Percentiles rank a stretch among this genome's conserved stretches.
Conservation (phyloP, 345 rosid species). For the Ceriops zippeliana region DNA sequence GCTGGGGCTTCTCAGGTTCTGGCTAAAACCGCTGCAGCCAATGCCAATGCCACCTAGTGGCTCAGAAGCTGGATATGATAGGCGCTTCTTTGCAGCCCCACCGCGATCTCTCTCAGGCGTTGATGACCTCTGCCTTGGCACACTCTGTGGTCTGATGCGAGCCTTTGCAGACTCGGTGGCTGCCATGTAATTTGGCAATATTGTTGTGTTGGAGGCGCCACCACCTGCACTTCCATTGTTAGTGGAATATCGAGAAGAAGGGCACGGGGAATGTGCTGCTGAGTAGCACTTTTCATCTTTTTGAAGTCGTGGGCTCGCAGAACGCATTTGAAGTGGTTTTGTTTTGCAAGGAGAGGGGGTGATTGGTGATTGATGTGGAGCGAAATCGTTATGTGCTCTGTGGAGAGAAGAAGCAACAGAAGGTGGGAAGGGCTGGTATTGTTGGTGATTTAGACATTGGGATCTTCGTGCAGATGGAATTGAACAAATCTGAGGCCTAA, state of each 20-base stretch:
- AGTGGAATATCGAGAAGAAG: conserved; percentile 1
- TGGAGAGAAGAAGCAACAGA: conserved; percentile 28
- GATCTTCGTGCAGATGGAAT: conserved; percentile 5
- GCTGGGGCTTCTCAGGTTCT: conserved; percentile 64
- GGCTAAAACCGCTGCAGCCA: conserved; percentile 20
- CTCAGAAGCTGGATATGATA: conserved; percentile 51
- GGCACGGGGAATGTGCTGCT: conserved; percentile 6
- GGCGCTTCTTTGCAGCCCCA: conserved; percentile 52
- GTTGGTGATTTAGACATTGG: conserved; percentile 16
- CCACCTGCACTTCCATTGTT: not conserved
- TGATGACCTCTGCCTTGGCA: conserved; percentile 63
- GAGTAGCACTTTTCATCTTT: conserved; percentile 16
- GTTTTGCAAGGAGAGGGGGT: too few species aligned
- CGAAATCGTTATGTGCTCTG: too few species aligned
- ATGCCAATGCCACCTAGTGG: conserved; percentile 3
- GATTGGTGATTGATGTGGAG: too few species aligned
- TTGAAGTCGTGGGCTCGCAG: conserved; percentile 60
- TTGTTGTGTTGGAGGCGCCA: not conserved
- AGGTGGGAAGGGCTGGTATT: conserved; percentile 13
- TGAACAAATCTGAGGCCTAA: conserved; percentile 19
- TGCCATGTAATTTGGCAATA: conserved; percentile 30
- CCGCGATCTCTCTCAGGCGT: conserved; percentile 34
- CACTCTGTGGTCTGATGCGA: conserved; percentile 49
- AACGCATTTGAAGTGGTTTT: conserved; percentile 46
- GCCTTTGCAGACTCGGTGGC: conserved; percentile 31